These are phyloP conservation scores for Leishmania mexicana DNA, from an alignment of 208 protist genomes.

Conservation along the genomic window DNA sequence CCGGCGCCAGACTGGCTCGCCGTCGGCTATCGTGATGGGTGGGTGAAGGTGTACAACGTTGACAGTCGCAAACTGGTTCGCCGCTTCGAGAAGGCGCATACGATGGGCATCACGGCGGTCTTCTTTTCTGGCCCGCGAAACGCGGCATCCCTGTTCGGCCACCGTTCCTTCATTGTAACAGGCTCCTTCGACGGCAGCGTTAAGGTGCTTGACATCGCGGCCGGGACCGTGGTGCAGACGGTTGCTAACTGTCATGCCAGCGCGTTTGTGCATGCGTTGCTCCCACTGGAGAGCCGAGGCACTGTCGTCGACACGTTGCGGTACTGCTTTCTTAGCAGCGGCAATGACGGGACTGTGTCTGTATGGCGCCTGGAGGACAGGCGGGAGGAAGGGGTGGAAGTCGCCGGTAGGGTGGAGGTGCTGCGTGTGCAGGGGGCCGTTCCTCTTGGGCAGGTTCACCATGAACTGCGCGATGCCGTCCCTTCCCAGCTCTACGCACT, in stretches of 20 bases:
- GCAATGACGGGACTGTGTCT: constrained; percentile 76
- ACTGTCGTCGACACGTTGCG: neutral
- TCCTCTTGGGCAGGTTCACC: constrained; percentile 17
- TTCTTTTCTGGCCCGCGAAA: constrained; percentile 54
- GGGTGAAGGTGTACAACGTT: constrained; percentile 82
- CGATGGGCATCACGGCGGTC: constrained; percentile 63
- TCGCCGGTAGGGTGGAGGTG: constrained; percentile 4
- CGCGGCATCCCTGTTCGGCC: constrained; percentile 39
- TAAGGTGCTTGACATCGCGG: constrained; percentile 57
- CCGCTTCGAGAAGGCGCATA: constrained; percentile 66
- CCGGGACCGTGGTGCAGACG: constrained; percentile 38
- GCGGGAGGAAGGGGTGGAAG: neutral
- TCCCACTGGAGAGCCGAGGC: constrained; percentile 19
- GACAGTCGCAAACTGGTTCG: constrained; percentile 69
- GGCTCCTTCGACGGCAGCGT: constrained; percentile 74
- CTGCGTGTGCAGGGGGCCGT: constrained; percentile 21
- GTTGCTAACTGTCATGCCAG: constrained; percentile 57
- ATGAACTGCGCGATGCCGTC: constrained; percentile 36
- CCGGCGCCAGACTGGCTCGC: constrained; percentile 53
- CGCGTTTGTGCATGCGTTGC: constrained; percentile 63
- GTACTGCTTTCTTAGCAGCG: constrained; percentile 48
- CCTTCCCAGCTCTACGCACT: constrained; percentile 33
- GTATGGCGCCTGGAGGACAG: constrained; percentile 44
- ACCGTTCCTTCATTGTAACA: constrained; percentile 57
- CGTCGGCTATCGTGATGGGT: constrained; percentile 81